These are phyloP conservation scores for Funneliformis mosseae DNA, from an alignment of 192 early-diverging fungal genomes.

Conservation along the genomic window DNA sequence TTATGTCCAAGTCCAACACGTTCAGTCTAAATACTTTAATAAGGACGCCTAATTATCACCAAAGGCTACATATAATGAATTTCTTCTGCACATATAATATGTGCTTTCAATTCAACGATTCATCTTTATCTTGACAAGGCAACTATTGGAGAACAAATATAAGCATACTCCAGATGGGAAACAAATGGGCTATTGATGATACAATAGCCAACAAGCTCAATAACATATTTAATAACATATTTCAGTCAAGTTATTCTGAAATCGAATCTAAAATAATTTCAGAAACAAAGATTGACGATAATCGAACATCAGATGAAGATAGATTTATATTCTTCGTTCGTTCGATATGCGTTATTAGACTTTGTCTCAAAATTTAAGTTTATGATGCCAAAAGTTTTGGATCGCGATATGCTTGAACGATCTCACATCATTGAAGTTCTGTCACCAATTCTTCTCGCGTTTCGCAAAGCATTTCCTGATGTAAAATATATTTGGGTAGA, in stretches of 20 bases:
- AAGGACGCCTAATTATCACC: no score
- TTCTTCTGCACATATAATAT: no score
- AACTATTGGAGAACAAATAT: not conserved
- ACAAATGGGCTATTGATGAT: not conserved
- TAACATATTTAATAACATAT: not conserved
- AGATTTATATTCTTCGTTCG: not conserved
- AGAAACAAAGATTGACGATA: no score
- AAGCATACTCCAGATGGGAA: conserved; percentile 3
- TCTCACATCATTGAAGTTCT: conserved; percentile 12
- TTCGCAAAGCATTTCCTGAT: conserved; percentile 28
- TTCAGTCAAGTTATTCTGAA: conserved; percentile 21
- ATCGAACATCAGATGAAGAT: no score
- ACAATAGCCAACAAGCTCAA: conserved; percentile 5
- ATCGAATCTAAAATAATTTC: not conserved
- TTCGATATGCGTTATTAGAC: conserved; percentile 14
- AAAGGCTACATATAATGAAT: no score
- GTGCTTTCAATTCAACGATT: no score
- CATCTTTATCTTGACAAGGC: no score
- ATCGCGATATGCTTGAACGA: conserved; percentile 16
- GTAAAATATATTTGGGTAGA: conserved; percentile 16
- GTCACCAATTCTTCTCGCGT: conserved; percentile 19
- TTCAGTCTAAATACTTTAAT: no score
- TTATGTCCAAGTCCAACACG: no score
- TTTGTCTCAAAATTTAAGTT: conserved; percentile 26
- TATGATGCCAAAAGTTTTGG: conserved; percentile 22